phyloP scores from a whole-genome alignment of 768 basidiomycete species.

The Pilatotrama ljubarskyi region DNA sequence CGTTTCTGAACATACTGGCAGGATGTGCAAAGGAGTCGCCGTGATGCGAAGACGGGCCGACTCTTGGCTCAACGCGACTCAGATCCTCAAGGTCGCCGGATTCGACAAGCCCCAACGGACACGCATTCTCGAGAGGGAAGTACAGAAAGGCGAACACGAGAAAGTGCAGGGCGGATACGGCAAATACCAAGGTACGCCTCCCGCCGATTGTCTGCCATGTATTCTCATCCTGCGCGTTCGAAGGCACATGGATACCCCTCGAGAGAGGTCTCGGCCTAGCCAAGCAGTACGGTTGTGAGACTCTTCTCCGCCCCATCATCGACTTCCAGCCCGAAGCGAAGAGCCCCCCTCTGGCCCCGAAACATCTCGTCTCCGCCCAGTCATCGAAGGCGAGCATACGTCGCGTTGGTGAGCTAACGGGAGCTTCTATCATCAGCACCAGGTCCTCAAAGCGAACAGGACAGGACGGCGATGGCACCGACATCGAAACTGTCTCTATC shows the following conservation, averaged over 20 bases:
- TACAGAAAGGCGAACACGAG: conserved; percentile 98
- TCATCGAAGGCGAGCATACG: conserved; percentile 41
- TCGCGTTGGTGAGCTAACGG: conserved; percentile 20
- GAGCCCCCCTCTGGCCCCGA: conserved; percentile 94
- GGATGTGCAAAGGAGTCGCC: conserved; percentile 95
- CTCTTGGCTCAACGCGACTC: conserved; percentile 98
- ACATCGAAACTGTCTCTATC: conserved; percentile 61
- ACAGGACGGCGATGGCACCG: conserved; percentile 55
- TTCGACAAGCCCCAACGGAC: conserved; percentile 99
- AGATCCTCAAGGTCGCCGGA: conserved; percentile 97
- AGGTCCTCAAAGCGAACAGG: conserved; percentile 61
- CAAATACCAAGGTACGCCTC: conserved; percentile 91
- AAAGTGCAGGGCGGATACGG: conserved; percentile 99
- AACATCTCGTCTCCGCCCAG: conserved; percentile 84
- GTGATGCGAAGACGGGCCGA: conserved; percentile 97
- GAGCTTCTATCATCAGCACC: conserved; percentile 45
- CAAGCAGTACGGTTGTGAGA: conserved; percentile 91
- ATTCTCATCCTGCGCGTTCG: not conserved
- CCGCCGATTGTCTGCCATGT: not conserved
- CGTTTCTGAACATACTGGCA: conserved; percentile 36
- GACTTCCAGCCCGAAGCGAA: conserved; percentile 89
- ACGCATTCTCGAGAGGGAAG: conserved; percentile 94
- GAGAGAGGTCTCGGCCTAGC: conserved; percentile 85
- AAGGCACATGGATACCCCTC: conserved; percentile 98
- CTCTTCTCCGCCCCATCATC: conserved; percentile 85